Conservation (phyloP, 257 asterid genomes). For the Buddleja alternifolia region DNA sequence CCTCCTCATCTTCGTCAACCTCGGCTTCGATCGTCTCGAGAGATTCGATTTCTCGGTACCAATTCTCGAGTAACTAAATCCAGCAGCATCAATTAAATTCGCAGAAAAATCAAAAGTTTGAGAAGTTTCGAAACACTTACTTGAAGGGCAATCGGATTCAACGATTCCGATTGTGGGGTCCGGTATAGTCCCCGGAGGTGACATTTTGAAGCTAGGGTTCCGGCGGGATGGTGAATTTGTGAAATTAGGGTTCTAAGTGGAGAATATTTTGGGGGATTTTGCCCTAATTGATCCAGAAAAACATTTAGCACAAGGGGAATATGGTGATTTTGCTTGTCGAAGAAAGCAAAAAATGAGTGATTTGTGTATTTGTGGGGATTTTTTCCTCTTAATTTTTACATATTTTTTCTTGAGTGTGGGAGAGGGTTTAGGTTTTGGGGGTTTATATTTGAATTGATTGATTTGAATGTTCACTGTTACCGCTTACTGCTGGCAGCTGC, state of each 20-base stretch:
- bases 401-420: background rate
- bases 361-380: background rate
- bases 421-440: conserved; percentile 37
- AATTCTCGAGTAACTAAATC: conserved; percentile 34
- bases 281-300: background rate
- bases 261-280: conserved; percentile 6
- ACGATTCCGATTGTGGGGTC: conserved; percentile 36
- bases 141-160: conserved; percentile 25
- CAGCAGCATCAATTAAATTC: conserved; percentile 34
- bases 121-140: conserved; percentile 21
- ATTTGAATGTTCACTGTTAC: conserved; percentile 31
- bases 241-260: conserved; percentile 26
- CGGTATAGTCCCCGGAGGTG: conserved; percentile 35
- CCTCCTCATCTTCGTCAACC: conserved; percentile 59
- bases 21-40: conserved; percentile 55
- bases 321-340: conserved; percentile 14
- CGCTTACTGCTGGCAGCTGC: conserved; percentile 3
- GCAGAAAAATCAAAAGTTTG: conserved; percentile 35
- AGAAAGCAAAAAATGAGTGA: background rate
- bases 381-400: background rate
- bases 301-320: background rate
- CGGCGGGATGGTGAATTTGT: conserved; percentile 29
- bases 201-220: conserved; percentile 35
- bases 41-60: conserved; percentile 35
- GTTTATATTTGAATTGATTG: conserved; percentile 33